phyloP scores from a whole-genome alignment of 2,329 filamentous ascomycete genomes.

The Dactylellina leptospora region DNA sequence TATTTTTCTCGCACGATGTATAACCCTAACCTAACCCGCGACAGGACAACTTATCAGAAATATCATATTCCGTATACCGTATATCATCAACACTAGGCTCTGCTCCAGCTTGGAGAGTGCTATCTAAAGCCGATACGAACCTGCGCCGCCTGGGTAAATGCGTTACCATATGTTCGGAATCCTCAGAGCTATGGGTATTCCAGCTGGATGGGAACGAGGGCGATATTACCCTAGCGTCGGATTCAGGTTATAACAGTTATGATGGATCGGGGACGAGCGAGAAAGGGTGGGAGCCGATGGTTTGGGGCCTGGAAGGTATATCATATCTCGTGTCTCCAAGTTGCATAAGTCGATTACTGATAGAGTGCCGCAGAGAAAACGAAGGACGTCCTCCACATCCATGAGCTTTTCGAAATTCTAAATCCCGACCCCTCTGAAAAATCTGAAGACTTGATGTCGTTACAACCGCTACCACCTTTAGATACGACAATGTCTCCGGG shows the following conservation, averaged over 20 bases:
- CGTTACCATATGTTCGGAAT: conserved; percentile 37
- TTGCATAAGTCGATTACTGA: too few relatives aligned
- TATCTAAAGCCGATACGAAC: conserved; percentile 44
- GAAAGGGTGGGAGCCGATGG: conserved; percentile 47
- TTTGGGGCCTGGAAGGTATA: conserved; percentile 46
- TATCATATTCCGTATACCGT: conserved; percentile 46
- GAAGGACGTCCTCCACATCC: conserved; percentile 30
- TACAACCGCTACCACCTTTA: conserved; percentile 23
- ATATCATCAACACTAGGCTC: conserved; percentile 45
- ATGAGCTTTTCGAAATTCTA: conserved; percentile 39
- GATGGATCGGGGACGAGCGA: conserved; percentile 43
- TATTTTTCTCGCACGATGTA: conserved; percentile 4
- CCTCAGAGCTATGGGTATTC: conserved; percentile 45
- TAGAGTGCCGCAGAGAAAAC: conserved; percentile 35
- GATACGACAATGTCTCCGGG: conserved; percentile 26
- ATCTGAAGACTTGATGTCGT: conserved; percentile 17
- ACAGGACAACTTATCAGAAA: conserved; percentile 52
- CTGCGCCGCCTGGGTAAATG: conserved; percentile 48
- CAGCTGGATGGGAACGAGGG: conserved; percentile 39
- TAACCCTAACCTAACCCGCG: conserved; percentile 30
- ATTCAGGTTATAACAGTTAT: conserved; percentile 50
- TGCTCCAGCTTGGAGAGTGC: conserved; percentile 46
- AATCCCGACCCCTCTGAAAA: conserved; percentile 18
- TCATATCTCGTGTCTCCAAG: not conserved
- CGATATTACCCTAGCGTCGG: conserved; percentile 39